Base-by-base conservation (phyloP, 257 asterid species). In the Solanum boliviense region DNA sequence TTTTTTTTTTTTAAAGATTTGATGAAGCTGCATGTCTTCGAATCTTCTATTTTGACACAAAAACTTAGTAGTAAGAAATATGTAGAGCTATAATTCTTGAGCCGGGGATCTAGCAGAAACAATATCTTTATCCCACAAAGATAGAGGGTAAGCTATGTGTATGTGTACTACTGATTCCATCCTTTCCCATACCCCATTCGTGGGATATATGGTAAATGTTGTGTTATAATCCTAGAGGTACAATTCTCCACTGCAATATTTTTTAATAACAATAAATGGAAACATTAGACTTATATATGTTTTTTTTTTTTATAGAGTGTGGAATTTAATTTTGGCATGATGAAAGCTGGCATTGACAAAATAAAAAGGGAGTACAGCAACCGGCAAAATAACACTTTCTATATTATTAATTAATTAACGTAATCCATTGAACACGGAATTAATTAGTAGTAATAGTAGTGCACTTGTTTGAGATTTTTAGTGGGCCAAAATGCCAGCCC, bases 401-500 rank as follows among this genome's bases (percentile, higher is more conserved):
- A 34, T 39, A 78, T 6, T 25, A 39, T 78, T 78, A 56, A n/a
- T 32, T 32, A 62, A n/a, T 21, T 32, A 62, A 62, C 71, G 32
- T 79, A 79, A 56, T 79, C 39, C 25, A 44, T 79, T 9, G 84
- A 79, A 39, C 5, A 4, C 35, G 65, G 65, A 78, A 44, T 41
- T 78, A 78, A 39, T 39, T 73, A 32, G 23, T 73, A 18, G 38
- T 71, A 39, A 25, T 41, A 9, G 6, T 11, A 41, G n/a, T 79
- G 8, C 65, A 78, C 5, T 44, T 76, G 60, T 79, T 79, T 79
- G 16, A 25, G 38, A 25, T 41, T 9, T 44, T 79, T 60, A 27
- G 67, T 27, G 85, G 67, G n/a, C 85, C 85, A 27, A 44, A 79
- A 44, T 79, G 65, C 15, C 38, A 79, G 27, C 85, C 85, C 60